Percentiles rank a stretch among this genome's conserved stretches.
Conservation (phyloP, 768 basidiomycete species). For the Gautieria morchelliformis region DNA sequence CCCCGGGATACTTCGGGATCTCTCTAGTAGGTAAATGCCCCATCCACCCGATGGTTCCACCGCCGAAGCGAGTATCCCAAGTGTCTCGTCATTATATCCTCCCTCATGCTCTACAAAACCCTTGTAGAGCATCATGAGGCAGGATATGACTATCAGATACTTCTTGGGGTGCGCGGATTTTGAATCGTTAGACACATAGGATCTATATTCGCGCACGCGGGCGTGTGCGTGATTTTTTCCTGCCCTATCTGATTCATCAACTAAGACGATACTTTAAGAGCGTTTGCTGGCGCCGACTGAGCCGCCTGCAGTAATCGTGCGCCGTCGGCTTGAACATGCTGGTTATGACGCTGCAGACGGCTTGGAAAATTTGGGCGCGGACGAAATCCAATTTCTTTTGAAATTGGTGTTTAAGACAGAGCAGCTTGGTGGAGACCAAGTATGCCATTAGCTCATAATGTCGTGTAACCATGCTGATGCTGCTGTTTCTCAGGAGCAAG, state of each 20-base stretch:
- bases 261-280: slow-evolving; percentile 37
- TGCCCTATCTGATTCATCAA: not conserved
- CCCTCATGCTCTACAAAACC: too few relatives aligned
- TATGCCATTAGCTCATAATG: not conserved
- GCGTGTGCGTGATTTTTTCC: slow-evolving; percentile 32
- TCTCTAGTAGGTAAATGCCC: too few relatives aligned
- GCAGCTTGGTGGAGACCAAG: slow-evolving; percentile 35
- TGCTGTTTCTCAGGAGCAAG: slow-evolving; percentile 48
- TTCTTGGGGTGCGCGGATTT: too few relatives aligned
- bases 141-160: too few relatives aligned
- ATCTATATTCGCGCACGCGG: slow-evolving; percentile 70
- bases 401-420: slow-evolving; percentile 86
- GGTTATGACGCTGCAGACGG: slow-evolving; percentile 81
- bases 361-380: slow-evolving; percentile 62
- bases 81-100: too few relatives aligned
- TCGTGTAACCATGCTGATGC: not conserved
- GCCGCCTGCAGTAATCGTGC: slow-evolving; percentile 75
- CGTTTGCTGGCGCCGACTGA: slow-evolving; percentile 76
- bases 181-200: slow-evolving; percentile 49
- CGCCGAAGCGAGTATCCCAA: too few relatives aligned
- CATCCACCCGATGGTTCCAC: too few relatives aligned
- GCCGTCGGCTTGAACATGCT: slow-evolving; percentile 76
- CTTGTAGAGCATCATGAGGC: too few relatives aligned
- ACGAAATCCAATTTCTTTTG: slow-evolving; percentile 76
- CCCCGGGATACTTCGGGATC: too few relatives aligned